These are phyloP conservation scores for Oenanthe javanica DNA, from an alignment of 140 eudicot genomes.

Conservation along the genomic window DNA sequence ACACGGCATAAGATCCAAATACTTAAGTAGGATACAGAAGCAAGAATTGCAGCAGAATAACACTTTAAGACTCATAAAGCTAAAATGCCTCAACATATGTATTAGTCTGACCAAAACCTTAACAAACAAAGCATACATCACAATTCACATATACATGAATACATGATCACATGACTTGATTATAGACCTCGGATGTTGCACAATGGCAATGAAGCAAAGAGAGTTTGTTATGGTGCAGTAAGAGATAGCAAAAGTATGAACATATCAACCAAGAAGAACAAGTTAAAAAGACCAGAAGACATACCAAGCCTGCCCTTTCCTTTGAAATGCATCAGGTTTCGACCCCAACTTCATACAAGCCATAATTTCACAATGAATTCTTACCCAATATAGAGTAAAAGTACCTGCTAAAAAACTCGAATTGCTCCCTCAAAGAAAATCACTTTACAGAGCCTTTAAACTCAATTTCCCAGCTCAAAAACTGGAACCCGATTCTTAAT, in stretches of 20 bases:
- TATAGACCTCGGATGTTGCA: neutral
- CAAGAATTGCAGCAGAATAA: neutral
- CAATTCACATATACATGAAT: too few relatives aligned
- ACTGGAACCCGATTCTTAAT: conserved; percentile 10
- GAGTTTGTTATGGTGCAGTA: neutral
- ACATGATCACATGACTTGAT: neutral
- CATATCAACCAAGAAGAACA: conserved; percentile 7
- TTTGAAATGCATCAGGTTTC: conserved; percentile 81
- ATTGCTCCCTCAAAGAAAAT: neutral
- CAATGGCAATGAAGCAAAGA: neutral
- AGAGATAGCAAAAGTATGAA: neutral
- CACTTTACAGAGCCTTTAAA: neutral
- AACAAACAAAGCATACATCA: neutral
- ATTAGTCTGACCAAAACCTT: neutral
- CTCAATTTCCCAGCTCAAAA: conserved; percentile 10
- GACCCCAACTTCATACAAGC: conserved; percentile 99
- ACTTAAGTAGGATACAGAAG: neutral
- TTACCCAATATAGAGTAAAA: neutral
- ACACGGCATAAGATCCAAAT: neutral
- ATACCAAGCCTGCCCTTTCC: conserved; percentile 95
- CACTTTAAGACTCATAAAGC: neutral
- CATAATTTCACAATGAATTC: conserved; percentile 28
- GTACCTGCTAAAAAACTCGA: neutral
- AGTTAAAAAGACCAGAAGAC: conserved; percentile 20
- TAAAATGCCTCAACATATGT: neutral